phyloP scores from a whole-genome alignment of 495 filamentous ascomycete genomes.

The Trichocladium uniseriatum region DNA sequence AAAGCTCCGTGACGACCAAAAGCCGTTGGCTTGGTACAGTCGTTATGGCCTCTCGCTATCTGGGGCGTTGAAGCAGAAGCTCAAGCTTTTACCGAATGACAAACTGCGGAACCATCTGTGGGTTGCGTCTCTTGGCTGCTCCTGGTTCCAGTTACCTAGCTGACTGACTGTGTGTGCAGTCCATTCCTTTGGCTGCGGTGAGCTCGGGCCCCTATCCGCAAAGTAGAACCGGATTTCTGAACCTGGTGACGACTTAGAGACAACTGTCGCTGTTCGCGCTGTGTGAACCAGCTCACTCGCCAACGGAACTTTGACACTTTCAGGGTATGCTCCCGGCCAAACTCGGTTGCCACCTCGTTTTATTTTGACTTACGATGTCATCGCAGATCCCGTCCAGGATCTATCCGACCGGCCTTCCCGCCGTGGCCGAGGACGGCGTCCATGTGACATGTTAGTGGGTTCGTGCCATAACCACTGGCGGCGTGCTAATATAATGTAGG shows the following conservation, averaged over 20 bases:
- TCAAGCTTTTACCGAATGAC: too few relatives aligned
- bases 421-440: slow-evolving; percentile 26
- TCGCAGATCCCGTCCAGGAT: slow-evolving; percentile 44
- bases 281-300: slow-evolving; percentile 66
- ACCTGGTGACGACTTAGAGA: slow-evolving; percentile 43
- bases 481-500: slow-evolving; percentile 12
- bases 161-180: slow-evolving; percentile 1
- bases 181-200: slow-evolving; percentile 33
- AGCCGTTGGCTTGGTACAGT: too few relatives aligned
- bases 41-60: too few relatives aligned
- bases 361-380: background rate
- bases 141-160: background rate
- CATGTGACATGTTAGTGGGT: slow-evolving; percentile 35
- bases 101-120: background rate
- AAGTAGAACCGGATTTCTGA: background rate
- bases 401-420: slow-evolving; percentile 21
- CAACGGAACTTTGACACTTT: slow-evolving; percentile 70
- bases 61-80: too few relatives aligned
- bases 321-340: slow-evolving; percentile 18
- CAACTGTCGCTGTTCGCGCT: slow-evolving; percentile 66
- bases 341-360: background rate
- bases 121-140: background rate
- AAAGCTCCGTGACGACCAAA: too few relatives aligned
- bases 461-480: background rate
- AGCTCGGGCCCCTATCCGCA: slow-evolving; percentile 3